Evolutionary conservation across 768 basidiomycete genomes (phyloP), one percentile per base, ranked within the genome.

Genomic region (Trametes meyenii): DNA sequence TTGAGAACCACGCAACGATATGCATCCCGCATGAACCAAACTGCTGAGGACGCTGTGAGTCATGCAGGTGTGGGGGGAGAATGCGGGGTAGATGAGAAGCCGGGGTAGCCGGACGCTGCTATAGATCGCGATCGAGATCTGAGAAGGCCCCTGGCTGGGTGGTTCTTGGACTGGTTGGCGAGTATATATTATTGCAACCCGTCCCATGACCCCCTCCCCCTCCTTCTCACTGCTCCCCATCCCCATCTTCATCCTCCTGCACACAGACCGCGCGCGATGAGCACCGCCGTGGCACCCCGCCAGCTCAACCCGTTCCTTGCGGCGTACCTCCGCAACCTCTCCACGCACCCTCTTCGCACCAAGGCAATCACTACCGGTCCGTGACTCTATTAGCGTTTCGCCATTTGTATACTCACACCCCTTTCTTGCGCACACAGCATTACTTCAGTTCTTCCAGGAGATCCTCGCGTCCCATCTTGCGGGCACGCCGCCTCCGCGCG

Each of bases 321-420:
- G n/a, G 83, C 78, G 42, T 95, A 95, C 73, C 82, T 94, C 5
- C 73, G 77, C 16, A 83, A 89, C 69, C 85, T 95, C 52, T 77
- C 84, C 0, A 70, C 77, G 5, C 80, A 89, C 67, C 93, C 93
- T 1, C 77, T 94, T 55, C 81, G 90, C 44, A 95, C 93, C 45
- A 95, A 95, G 77, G 84, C 87, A 8, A 63, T 87, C 65, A 95
- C 93, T 0, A 85, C 88, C 53, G 88, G 89, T 85, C 67, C 49
- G 75, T 71, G 17, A 51, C 49, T 44, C 43, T 42, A 33, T 19
- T 44, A 19, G 36, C 43, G 35, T 35, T 35, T 23, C 14, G 0
- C 13, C 63, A 33, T 14, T 16, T 26, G 17, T 42, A 16, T 26
- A 12, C 49, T 40, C 39, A 38, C 24, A 23, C 36, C 42, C 46